phyloP scores from a whole-genome alignment of 805 yeast genomes.

The Candida nitratophila region DNA sequence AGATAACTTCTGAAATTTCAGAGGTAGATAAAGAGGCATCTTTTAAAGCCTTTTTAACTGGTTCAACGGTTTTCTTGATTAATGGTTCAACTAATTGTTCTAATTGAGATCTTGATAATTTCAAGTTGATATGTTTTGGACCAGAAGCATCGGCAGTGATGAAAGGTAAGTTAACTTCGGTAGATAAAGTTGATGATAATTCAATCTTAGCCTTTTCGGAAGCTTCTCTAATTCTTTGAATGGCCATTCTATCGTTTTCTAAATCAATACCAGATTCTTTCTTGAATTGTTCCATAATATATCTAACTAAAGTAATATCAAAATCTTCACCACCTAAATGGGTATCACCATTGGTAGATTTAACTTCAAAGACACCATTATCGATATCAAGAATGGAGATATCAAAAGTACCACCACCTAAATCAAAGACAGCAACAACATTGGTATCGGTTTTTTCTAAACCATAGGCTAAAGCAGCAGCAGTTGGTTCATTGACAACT shows the following conservation, averaged over 20 bases:
- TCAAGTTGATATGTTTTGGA: constrained; percentile 52
- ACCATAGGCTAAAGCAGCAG: constrained; percentile 94
- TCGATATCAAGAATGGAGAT: constrained; percentile 93
- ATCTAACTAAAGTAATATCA: constrained; percentile 79
- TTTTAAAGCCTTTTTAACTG: constrained; percentile 65
- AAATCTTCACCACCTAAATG: constrained; percentile 92
- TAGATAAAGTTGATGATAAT: constrained; percentile 54
- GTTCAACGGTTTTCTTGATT: constrained; percentile 61
- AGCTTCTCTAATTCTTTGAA: constrained; percentile 74
- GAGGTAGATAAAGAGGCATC: constrained; percentile 64
- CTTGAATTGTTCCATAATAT: constrained; percentile 53
- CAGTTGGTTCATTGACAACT: constrained; percentile 88
- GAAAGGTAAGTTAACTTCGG: constrained; percentile 66
- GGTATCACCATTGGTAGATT: constrained; percentile 95
- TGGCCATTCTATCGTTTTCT: constrained; percentile 43
- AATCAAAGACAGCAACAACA: constrained; percentile 87
- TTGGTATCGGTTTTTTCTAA: constrained; percentile 60
- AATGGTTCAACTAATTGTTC: constrained; percentile 61
- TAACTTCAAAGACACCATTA: constrained; percentile 96
- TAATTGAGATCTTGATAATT: constrained; percentile 58
- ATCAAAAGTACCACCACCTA: constrained; percentile 99
- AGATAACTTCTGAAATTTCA: constrained; percentile 66
- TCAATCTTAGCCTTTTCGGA: constrained; percentile 75
- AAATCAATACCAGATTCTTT: constrained; percentile 49
- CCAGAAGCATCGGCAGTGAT: constrained; percentile 41